Conservation (phyloP, 2,329 filamentous ascomycete species). For the Pyrenochaeta sp. region DNA sequence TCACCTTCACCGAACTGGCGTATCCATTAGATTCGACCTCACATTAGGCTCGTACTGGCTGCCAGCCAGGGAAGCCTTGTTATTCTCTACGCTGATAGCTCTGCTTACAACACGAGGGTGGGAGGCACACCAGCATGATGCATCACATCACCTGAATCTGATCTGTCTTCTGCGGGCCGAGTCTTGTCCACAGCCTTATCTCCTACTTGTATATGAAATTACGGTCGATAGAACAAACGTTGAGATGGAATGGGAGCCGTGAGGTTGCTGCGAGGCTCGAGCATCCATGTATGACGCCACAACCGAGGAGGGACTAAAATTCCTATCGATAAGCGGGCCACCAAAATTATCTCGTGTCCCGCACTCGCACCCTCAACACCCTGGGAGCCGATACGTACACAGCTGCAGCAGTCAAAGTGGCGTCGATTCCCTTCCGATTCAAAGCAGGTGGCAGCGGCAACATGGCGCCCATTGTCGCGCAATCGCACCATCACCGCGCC, state of each 20-base stretch:
- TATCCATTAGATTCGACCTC: no score
- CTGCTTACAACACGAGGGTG: not conserved
- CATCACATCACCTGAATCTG: not conserved
- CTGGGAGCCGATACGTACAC: constrained; percentile 14
- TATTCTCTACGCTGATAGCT: not conserved
- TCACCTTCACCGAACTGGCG: no score
- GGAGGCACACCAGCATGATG: not conserved
- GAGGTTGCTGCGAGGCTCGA: no score
- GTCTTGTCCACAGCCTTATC: not conserved
- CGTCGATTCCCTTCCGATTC: constrained; percentile 76
- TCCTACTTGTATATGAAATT: not conserved
- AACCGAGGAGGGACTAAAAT: constrained; percentile 24
- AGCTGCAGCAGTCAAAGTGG: constrained; percentile 39
- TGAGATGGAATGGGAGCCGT: not conserved
- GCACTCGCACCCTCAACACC: constrained; percentile 19
- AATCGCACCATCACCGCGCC: constrained; percentile 83
- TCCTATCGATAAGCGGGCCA: constrained; percentile 22
- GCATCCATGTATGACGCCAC: constrained; percentile 19
- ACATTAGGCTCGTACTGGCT: no score
- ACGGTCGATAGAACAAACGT: not conserved
- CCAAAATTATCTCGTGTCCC: constrained; percentile 35
- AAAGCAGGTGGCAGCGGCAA: constrained; percentile 72
- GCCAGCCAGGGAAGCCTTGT: no score
- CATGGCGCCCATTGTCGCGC: constrained; percentile 74
- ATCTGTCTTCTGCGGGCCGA: not conserved